A percentile compares a stretch with the other conserved stretches of the same genome.
Conservation (phyloP, 768 basidiomycete species). For the Naganishia vaughanmartiniae region DNA sequence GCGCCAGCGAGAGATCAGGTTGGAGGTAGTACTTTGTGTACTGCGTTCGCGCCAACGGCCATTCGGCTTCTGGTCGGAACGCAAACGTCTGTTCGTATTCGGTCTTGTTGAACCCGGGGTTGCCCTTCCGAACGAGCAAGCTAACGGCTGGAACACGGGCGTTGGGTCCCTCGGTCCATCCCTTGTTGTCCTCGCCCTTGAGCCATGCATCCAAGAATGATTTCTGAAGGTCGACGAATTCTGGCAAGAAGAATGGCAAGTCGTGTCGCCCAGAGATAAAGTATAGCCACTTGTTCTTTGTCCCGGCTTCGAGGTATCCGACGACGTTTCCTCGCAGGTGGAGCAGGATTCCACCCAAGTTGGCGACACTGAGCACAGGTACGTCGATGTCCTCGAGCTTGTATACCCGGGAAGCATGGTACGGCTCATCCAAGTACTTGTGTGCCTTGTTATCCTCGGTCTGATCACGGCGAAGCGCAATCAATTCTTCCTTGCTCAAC, state of each 20-base stretch:
- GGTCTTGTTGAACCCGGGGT: conserved; percentile 42
- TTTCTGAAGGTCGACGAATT: conserved; percentile 39
- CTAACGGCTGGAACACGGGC: conserved; percentile 37
- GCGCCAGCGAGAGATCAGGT: conserved; percentile 10
- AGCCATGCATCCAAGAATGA: conserved; percentile 41
- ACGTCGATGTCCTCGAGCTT: conserved; percentile 40
- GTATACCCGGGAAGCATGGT: conserved; percentile 35
- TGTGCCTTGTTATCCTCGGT: conserved; percentile 36
- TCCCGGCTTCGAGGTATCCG: conserved; percentile 40
- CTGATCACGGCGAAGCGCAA: conserved; percentile 35
- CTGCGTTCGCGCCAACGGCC: conserved; percentile 39
- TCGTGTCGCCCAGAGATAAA: conserved; percentile 45
- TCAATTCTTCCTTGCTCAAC: conserved; percentile 33
- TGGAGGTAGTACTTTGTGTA: conserved; percentile 34
- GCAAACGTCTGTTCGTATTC: conserved; percentile 40
- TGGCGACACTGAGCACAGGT: conserved; percentile 40
- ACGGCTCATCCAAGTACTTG: conserved; percentile 39
- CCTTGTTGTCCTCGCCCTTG: conserved; percentile 36
- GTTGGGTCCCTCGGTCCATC: conserved; percentile 37
- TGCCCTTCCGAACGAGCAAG: conserved; percentile 40
- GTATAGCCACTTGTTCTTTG: conserved; percentile 44
- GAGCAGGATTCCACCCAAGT: conserved; percentile 40
- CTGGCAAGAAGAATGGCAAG: conserved; percentile 41
- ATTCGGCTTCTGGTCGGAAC: conserved; percentile 35
- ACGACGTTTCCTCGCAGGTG: conserved; percentile 44